Evolutionary conservation across 805 yeast species (phyloP), one percentile per base, ranked within the genome.

Genomic region (Wickerhamiella azyma): DNA sequence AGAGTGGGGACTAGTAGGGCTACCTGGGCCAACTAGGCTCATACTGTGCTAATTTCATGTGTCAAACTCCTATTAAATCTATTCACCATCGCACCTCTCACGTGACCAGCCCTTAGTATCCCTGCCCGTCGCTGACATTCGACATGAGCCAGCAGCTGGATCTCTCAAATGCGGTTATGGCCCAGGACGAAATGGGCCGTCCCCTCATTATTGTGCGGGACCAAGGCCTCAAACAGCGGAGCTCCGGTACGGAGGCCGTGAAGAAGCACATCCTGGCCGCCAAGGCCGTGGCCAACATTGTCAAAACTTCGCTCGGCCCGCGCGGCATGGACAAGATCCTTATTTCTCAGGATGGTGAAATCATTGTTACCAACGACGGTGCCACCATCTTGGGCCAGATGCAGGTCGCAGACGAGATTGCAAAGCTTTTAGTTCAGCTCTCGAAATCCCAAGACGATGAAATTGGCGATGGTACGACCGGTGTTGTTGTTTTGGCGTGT

Each of bases 141-240:
- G 13, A 19, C 26, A 39, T 39, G 41, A 39, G 14, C 58, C 19
- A 74, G 77, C 39, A 37, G 82, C 95, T 96, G 36, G 98, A 92
- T 64, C 71, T 92, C 74, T 88, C 97, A 55, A 92, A 94, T 60
- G 98, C 98, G 66, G 86, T 92, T 57, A 85, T 92, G 70, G 97
- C 98, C 3, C 98, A 89, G 66, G 99, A 92, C 64, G 99, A 92
- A 66, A 85, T 83, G 88, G 99, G 99, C 17, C 80, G 98, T 66
- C 99, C 99, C 17, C 85, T 92, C 63, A 89, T 92, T 60, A 92
- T 92, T 62, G 99, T 92, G 45, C 78, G 92, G 62, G 99, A 92
- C 59, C 80, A 75, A 58, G 79, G 78, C 26, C 66, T 66, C 50
- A 75, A 75, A 61, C 68, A 72, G 55, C 58, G 88, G 62, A 70